phyloP scores from a whole-genome alignment of 495 filamentous ascomycete species.

The Filosporella fistucella region DNA sequence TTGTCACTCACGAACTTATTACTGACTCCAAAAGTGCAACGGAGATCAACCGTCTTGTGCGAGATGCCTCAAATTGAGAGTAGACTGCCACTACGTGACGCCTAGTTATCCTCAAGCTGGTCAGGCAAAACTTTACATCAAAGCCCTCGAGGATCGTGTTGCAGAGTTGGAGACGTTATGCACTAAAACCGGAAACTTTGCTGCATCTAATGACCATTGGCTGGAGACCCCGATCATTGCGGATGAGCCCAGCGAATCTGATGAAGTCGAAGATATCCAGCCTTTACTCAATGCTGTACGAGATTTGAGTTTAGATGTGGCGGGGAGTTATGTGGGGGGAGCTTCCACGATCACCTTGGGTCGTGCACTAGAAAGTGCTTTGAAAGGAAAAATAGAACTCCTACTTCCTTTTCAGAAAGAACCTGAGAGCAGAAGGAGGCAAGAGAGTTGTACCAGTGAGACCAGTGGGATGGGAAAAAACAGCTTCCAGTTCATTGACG shows the following conservation, averaged over 20 bases:
- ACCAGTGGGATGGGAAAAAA: background rate
- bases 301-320: slow-evolving; percentile 4
- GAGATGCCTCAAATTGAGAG: slow-evolving; percentile 23
- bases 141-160: slow-evolving; percentile 28
- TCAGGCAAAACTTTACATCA: slow-evolving; percentile 30
- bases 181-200: slow-evolving; percentile 18
- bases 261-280: background rate
- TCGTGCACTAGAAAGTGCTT: slow-evolving; percentile 2
- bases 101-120: slow-evolving; percentile 25
- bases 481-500: slow-evolving; percentile 7
- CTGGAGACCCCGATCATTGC: background rate
- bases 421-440: background rate
- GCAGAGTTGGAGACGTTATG: slow-evolving; percentile 27
- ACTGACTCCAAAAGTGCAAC: slow-evolving; percentile 22
- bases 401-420: background rate
- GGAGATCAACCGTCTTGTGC: slow-evolving; percentile 26
- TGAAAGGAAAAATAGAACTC: background rate
- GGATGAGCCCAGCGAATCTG: background rate
- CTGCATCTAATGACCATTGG: slow-evolving; percentile 19
- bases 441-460: too few species aligned
- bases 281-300: slow-evolving; percentile 7
- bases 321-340: background rate
- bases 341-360: slow-evolving; percentile 5
- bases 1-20: background rate
- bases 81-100: slow-evolving; percentile 29